Conservation (phyloP, 208 protist species). For the Acanthamoeba culbertsoni region DNA sequence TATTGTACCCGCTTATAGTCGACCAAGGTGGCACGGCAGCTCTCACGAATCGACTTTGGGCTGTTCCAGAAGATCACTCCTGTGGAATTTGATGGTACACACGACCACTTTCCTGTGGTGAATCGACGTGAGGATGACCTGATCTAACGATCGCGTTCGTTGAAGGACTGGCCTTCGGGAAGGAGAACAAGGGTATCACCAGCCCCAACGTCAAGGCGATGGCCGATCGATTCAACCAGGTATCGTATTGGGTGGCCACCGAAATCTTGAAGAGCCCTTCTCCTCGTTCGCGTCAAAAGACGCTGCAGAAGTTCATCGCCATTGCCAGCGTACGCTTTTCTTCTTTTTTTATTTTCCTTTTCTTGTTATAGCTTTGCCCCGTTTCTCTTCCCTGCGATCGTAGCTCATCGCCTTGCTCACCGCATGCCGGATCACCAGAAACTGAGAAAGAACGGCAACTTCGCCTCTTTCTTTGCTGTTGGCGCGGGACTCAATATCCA, state of each 20-base stretch:
- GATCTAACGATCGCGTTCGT: not conserved
- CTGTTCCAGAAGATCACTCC: slow-evolving; percentile 8
- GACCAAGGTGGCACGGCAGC: slow-evolving; percentile 4
- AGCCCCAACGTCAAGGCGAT: slow-evolving; percentile 42
- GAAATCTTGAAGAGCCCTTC: slow-evolving; percentile 9
- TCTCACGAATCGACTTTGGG: slow-evolving; percentile 41
- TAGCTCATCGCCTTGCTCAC: no score
- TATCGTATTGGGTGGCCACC: slow-evolving; percentile 41
- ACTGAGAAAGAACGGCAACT: slow-evolving; percentile 25
- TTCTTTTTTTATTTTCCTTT: not conserved
- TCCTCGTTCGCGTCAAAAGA: not conserved
- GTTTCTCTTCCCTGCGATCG: not conserved
- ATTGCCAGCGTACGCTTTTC: not conserved
- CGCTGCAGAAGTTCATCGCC: slow-evolving; percentile 41
- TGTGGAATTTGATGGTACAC: not conserved
- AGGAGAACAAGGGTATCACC: not conserved
- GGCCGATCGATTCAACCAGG: slow-evolving; percentile 46
- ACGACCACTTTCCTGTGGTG: not conserved
- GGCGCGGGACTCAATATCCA: slow-evolving; percentile 31
- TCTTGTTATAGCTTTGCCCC: not conserved
- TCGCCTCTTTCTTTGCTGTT: slow-evolving; percentile 27
- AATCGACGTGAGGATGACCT: no score
- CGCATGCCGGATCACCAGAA: no score
- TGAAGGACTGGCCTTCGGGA: not conserved
- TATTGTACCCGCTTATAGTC: not conserved